These are phyloP conservation scores for Russula compacta DNA, from an alignment of 768 basidiomycete genomes.

Conservation along the genomic window DNA sequence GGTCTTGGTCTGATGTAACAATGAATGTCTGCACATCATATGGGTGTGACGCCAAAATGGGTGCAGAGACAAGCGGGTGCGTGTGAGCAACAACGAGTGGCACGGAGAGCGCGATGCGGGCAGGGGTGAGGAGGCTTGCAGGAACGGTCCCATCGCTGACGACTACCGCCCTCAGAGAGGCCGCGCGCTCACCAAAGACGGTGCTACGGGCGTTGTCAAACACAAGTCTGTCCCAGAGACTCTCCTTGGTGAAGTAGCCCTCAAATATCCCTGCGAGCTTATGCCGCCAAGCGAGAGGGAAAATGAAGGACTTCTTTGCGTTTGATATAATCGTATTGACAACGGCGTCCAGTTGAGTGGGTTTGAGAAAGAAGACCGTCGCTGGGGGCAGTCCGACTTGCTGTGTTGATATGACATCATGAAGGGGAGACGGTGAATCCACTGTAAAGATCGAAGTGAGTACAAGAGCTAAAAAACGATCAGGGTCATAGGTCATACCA, in stretches of 20 bases:
- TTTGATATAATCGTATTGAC: constrained; percentile 43
- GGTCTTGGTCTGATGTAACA: constrained; percentile 30
- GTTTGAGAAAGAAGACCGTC: constrained; percentile 67
- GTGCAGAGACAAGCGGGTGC: constrained; percentile 60
- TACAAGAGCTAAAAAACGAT: neutral
- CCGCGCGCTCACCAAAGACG: constrained; percentile 51
- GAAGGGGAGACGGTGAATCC: constrained; percentile 27
- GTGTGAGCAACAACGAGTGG: constrained; percentile 60
- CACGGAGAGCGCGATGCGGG: constrained; percentile 67
- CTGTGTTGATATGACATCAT: constrained; percentile 40
- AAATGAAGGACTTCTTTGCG: constrained; percentile 48
- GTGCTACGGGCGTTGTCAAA: constrained; percentile 58
- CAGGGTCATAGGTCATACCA: constrained; percentile 26
- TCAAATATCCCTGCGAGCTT: constrained; percentile 60
- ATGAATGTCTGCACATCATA: constrained; percentile 73
- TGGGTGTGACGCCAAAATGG: constrained; percentile 73
- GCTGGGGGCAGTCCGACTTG: constrained; percentile 59
- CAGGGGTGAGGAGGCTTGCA: constrained; percentile 43
- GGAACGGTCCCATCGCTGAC: constrained; percentile 58
- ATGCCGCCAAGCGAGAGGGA: constrained; percentile 65
- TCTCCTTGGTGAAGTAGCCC: constrained; percentile 69
- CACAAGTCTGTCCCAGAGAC: constrained; percentile 76
- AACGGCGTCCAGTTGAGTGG: constrained; percentile 50
- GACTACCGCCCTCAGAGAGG: constrained; percentile 56
- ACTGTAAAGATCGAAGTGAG: neutral